Conservation (phyloP, 345 rosid species). For the Acer saccharum region DNA sequence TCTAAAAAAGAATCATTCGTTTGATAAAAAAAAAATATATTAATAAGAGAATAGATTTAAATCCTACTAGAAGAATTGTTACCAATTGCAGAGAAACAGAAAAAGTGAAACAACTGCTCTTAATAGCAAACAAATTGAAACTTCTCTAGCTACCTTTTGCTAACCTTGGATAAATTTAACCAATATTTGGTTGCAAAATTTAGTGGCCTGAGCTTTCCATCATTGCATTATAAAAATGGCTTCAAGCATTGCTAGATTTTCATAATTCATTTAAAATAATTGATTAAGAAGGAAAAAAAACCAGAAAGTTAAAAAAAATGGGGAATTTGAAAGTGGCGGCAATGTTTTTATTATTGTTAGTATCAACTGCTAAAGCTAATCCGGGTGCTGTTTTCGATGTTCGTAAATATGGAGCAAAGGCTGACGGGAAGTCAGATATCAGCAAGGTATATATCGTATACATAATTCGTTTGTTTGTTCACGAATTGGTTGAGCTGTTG, state of each 20-base stretch:
- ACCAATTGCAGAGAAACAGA: too few relatives aligned
- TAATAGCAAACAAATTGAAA: too few relatives aligned
- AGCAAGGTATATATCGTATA: conserved; percentile 12
- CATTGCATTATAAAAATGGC: neutral
- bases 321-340: neutral
- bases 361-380: conserved; percentile 5
- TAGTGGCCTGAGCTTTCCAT: neutral
- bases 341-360: neutral
- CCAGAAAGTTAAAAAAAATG: neutral
- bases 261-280: neutral
- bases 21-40: too few relatives aligned
- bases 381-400: conserved; percentile 18
- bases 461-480: neutral
- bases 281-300: too few relatives aligned
- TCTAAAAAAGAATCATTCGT: too few relatives aligned
- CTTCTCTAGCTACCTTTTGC: too few relatives aligned
- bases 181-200: neutral
- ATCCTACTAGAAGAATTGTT: too few relatives aligned
- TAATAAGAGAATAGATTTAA: too few relatives aligned
- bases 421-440: conserved; percentile 1
- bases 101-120: too few relatives aligned
- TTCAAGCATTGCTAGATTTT: neutral
- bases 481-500: neutral
- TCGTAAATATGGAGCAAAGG: conserved; percentile 26
- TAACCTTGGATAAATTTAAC: neutral